Evolutionary conservation across 1,284 basidiomycete species (phyloP), one percentile per base, ranked within the genome.

Genomic region (Heterobasidion irregulare): DNA sequence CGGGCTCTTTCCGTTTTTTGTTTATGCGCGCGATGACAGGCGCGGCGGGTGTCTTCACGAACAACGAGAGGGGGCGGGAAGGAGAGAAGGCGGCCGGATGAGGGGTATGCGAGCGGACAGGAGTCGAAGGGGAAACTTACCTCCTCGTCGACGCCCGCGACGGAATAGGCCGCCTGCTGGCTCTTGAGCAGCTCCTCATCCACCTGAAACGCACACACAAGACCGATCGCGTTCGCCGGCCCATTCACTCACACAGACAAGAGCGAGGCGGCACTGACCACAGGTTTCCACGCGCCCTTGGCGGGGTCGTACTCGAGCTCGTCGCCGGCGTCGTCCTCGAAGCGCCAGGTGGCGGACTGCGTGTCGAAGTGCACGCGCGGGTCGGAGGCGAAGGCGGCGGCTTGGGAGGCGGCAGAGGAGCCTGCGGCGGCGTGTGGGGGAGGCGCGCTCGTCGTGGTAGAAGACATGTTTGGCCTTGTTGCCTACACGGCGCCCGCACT

Each of bases 101-200:
- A 26, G 26, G 26, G 26, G 26, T 26, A 26, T 26, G 26, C 4
- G 32, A 12, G 33, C 41, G 45, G 26, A 26, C 26, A 26, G 26
- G 26, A 26, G 26, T 26, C 26, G 26, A 4, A 26, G 26, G 26
- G 38, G 54, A 52, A 48, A 73, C 84, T 67, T 67, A 92, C 93
- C 73, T 85, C 82, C 75, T 98, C 94, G 66, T 98, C 92, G 7
- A 97, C 91, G 13, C 94, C 95, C 34, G 77, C 78, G 1, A 98
- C 77, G 2, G 92, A 88, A 70, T 98, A 98, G 2, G 92, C 93
- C 3, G 91, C 92, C 72, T 97, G 95, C 67, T 98, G 94, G 41
- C 84, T 84, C 64, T 83, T 84, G 58, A 94, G 66, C 19, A 89
- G 75, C 58, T 91, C 89, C 59, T 94, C 92, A 62, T 92, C 89